Evolutionary conservation across 1,139 yeast species (phyloP).

Genomic region (Debaryomyces singareniensis): DNA sequence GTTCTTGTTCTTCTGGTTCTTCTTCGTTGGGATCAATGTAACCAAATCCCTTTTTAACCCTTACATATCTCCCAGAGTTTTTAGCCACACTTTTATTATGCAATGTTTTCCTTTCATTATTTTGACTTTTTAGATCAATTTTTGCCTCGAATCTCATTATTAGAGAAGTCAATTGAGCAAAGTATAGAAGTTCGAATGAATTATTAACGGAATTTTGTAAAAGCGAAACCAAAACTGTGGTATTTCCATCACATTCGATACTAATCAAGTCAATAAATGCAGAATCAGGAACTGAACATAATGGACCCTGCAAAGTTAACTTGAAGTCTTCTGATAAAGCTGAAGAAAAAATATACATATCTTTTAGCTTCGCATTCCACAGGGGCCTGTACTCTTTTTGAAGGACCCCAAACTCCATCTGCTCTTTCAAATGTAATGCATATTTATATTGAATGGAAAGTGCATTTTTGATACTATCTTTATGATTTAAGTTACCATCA

Average conservation of each 20-base stretch:
- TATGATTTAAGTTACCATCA: conserved; percentile 5
- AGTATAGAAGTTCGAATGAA: conserved; percentile 14
- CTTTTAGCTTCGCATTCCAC: conserved; percentile 7
- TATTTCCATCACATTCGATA: conserved; percentile 10
- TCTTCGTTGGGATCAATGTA: conserved; percentile 22
- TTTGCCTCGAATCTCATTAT: conserved; percentile 15
- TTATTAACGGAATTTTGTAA: conserved; percentile 6
- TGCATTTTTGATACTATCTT: conserved; percentile 11
- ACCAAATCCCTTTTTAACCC: conserved; percentile 34
- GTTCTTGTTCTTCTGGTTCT: conserved; percentile 8
- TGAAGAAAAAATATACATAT: conserved; percentile 11
- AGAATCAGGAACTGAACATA: conserved; percentile 3
- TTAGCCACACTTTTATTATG: conserved; percentile 1
- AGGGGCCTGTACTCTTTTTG: conserved; percentile 10
- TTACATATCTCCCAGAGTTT: conserved; percentile 13
- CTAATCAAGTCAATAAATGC: conserved; percentile 13
- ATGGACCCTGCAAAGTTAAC: conserved; percentile 21
- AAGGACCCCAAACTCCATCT: conserved; percentile 9
- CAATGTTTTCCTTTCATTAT: not conserved
- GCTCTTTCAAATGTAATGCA: conserved; percentile 12
- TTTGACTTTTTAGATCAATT: not conserved
- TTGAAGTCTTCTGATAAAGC: conserved; percentile 7
- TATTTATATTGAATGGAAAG: conserved; percentile 16
- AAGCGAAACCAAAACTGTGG: conserved; percentile 16
- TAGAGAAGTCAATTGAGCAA: conserved; percentile 28